Conservation (phyloP, 306 rosid species). For the Amphicarpaea edgeworthii region DNA sequence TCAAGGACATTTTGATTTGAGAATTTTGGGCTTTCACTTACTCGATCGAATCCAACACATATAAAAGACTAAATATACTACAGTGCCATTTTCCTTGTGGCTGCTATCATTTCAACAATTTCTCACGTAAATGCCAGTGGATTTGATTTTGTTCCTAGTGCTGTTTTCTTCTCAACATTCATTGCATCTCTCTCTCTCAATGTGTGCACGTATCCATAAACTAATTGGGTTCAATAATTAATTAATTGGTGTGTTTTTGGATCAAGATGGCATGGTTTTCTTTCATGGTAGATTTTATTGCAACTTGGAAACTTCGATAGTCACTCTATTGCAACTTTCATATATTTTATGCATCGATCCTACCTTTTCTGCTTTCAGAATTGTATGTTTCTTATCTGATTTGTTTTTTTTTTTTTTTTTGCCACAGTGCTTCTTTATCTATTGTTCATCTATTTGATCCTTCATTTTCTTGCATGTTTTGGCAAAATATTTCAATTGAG, state of each 20-base stretch:
- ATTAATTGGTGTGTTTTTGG: neutral
- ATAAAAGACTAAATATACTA: neutral
- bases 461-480: too few relatives aligned
- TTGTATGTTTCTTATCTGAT: too few relatives aligned
- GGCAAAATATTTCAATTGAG: too few relatives aligned
- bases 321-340: too few relatives aligned
- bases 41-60: neutral
- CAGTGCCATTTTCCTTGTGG: neutral
- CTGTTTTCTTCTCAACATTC: conserved; percentile 7
- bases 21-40: neutral
- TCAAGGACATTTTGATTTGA: neutral
- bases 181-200: conserved; percentile 27
- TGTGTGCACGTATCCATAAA: neutral
- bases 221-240: neutral
- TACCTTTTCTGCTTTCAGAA: too few relatives aligned
- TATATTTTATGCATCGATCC: too few relatives aligned
- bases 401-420: too few relatives aligned
- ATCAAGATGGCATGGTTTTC: neutral
- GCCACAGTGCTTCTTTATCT: too few relatives aligned
- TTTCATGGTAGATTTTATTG: too few relatives aligned
- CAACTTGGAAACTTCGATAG: too few relatives aligned
- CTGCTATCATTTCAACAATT: neutral
- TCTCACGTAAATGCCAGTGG: conserved; percentile 18
- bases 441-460: too few relatives aligned
- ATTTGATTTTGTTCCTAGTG: neutral